A percentile compares a stretch with the other conserved stretches of the same genome.
These are phyloP conservation scores for Juncus effusus DNA, from an alignment of 176 grass and related monocot genomes.

Conservation along the genomic window DNA sequence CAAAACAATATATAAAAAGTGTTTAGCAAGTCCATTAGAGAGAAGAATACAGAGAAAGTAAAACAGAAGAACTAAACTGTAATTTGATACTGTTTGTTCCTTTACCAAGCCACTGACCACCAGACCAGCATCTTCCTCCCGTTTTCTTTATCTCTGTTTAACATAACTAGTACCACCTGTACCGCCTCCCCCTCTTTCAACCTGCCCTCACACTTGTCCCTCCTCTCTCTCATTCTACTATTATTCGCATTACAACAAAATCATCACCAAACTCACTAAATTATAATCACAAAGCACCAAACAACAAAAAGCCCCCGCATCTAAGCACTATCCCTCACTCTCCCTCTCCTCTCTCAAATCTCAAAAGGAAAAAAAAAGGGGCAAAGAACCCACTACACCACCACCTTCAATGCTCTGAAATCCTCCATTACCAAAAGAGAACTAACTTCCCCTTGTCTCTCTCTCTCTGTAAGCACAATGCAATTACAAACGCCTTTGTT, in stretches of 20 bases:
- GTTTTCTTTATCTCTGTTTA: neutral
- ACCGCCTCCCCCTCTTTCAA: neutral
- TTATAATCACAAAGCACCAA: conserved; percentile 19
- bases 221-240: neutral
- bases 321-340: conserved; percentile 17
- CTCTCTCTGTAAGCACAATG: conserved; percentile 17
- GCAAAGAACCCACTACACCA: conserved; percentile 41
- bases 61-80: neutral
- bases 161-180: conserved; percentile 3
- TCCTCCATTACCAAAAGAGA: neutral
- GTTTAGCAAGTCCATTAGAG: neutral
- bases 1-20: too few species aligned
- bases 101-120: conserved; percentile 9
- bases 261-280: conserved; percentile 24
- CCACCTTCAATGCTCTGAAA: neutral
- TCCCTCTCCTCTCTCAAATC: conserved; percentile 17
- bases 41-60: neutral
- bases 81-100: neutral
- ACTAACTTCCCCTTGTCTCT: neutral
- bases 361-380: neutral
- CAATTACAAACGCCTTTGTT: conserved; percentile 31
- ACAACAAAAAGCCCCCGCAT: conserved; percentile 20
- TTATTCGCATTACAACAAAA: conserved; percentile 21
- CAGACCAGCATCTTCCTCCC: neutral
- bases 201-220: neutral